Percentiles rank a stretch among this genome's conserved stretches.
Conservation (phyloP, 805 yeast species). For the Lipomyces starkeyi region DNA sequence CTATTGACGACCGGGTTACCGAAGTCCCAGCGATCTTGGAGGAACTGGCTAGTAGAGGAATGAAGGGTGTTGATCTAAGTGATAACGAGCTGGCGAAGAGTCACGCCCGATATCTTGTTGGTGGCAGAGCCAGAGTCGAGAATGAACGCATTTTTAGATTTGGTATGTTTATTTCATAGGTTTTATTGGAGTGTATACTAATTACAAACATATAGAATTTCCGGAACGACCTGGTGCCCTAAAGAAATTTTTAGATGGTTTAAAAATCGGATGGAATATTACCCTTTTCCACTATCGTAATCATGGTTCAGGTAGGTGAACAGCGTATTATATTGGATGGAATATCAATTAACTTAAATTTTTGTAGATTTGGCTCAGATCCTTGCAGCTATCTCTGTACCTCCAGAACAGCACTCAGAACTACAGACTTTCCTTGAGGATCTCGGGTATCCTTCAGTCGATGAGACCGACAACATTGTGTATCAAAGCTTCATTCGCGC, state of each 20-base stretch:
- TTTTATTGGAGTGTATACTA: background rate
- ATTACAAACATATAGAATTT: conserved; percentile 61
- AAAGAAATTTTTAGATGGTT: conserved; percentile 71
- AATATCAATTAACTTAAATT: background rate
- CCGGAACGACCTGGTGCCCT: conserved; percentile 98
- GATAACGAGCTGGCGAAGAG: conserved; percentile 94
- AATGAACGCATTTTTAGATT: conserved; percentile 82
- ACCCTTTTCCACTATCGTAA: conserved; percentile 96
- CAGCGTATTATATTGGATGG: background rate
- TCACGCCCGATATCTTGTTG: conserved; percentile 95
- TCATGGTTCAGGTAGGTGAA: conserved; percentile 67
- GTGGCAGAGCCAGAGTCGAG: conserved; percentile 78
- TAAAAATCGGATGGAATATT: conserved; percentile 85
- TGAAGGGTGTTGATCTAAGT: conserved; percentile 81
- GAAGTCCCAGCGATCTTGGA: conserved; percentile 72
- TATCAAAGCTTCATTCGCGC: conserved; percentile 70
- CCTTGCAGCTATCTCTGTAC: conserved; percentile 86
- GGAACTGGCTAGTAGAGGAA: conserved; percentile 55
- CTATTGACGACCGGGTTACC: conserved; percentile 70
- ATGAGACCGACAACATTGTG: conserved; percentile 86
- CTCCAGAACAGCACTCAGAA: conserved; percentile 66
- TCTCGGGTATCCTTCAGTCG: conserved; percentile 76
- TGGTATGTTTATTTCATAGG: background rate
- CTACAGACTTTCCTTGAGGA: conserved; percentile 71
- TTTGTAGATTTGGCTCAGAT: conserved; percentile 80